These are phyloP conservation scores for Trichosanthes cucumerina DNA, from an alignment of 306 rosid species.

Conservation along the genomic window DNA sequence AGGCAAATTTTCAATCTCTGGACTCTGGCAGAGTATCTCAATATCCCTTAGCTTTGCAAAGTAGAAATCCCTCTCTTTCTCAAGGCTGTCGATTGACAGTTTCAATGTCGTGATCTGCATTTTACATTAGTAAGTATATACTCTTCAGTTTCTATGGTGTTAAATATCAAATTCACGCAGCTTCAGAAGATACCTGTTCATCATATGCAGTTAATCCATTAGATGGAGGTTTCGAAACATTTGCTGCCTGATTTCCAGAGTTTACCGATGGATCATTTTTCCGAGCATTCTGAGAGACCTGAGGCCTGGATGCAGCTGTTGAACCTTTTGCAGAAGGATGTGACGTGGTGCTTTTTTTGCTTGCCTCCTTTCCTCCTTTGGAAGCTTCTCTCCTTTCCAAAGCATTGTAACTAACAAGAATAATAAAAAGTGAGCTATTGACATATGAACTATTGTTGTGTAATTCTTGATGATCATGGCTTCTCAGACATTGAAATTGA, in stretches of 20 bases:
- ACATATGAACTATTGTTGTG: background rate
- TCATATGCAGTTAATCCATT: constrained; percentile 45
- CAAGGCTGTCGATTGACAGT: constrained; percentile 85
- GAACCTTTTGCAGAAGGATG: constrained; percentile 55
- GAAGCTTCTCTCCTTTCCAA: constrained; percentile 70
- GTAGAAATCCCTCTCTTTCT: constrained; percentile 93
- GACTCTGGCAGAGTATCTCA: constrained; percentile 82
- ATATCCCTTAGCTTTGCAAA: constrained; percentile 82
- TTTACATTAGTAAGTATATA: background rate
- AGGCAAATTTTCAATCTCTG: constrained; percentile 55
- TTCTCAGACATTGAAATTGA: background rate
- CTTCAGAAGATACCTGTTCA: constrained; percentile 44
- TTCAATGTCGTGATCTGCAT: constrained; percentile 83
- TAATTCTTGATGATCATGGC: background rate
- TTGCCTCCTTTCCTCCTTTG: constrained; percentile 77
- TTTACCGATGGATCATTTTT: constrained; percentile 50
- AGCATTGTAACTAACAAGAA: constrained; percentile 58
- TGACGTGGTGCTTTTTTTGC: constrained; percentile 47
- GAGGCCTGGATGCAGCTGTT: constrained; percentile 41
- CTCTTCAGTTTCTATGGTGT: background rate
- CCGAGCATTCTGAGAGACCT: constrained; percentile 51
- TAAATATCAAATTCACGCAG: background rate
- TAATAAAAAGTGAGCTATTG: background rate
- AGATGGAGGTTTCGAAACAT: constrained; percentile 31
- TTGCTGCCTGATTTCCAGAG: constrained; percentile 36